Percentiles rank a stretch among this genome's conserved stretches.
phyloP scores from a whole-genome alignment of 257 asterid genomes.

The Hygrophila difformis region DNA sequence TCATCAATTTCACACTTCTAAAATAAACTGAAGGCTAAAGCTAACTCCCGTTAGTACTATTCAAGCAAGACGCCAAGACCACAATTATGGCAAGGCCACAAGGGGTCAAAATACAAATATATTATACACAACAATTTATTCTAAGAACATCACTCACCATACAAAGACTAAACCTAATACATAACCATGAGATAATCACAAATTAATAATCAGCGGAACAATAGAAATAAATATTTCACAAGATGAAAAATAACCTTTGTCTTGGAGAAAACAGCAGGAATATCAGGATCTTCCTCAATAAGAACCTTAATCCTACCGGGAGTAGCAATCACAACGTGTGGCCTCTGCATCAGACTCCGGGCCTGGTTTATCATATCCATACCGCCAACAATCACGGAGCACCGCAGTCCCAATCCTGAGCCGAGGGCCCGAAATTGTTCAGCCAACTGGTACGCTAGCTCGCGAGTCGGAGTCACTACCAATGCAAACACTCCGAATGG shows the following conservation, averaged over 20 bases:
- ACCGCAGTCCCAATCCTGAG: conserved; percentile 62
- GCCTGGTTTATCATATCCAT: conserved; percentile 82
- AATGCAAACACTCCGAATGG: conserved; percentile 85
- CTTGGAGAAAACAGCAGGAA: conserved; percentile 62
- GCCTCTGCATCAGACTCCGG: conserved; percentile 55
- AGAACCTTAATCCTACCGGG: conserved; percentile 96
- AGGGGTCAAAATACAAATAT: too few relatives aligned
- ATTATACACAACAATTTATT: neutral
- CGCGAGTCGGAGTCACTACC: conserved; percentile 90
- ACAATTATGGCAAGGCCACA: too few relatives aligned
- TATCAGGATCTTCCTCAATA: conserved; percentile 65
- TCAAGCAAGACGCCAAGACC: neutral
- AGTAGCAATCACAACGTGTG: conserved; percentile 86
- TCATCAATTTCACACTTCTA: neutral
- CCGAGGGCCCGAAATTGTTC: conserved; percentile 94
- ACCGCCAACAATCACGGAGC: conserved; percentile 78
- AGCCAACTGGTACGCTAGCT: conserved; percentile 84
- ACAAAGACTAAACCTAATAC: too few relatives aligned
- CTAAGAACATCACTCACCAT: neutral
- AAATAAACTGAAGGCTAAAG: conserved; percentile 2
- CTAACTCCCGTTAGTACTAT: neutral
- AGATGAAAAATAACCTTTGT: too few relatives aligned
- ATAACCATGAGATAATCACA: neutral
- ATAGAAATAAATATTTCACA: neutral
- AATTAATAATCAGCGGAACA: neutral